These are phyloP conservation scores for Xylaria sp. DNA, from an alignment of 2,329 filamentous ascomycete species.

Conservation along the genomic window DNA sequence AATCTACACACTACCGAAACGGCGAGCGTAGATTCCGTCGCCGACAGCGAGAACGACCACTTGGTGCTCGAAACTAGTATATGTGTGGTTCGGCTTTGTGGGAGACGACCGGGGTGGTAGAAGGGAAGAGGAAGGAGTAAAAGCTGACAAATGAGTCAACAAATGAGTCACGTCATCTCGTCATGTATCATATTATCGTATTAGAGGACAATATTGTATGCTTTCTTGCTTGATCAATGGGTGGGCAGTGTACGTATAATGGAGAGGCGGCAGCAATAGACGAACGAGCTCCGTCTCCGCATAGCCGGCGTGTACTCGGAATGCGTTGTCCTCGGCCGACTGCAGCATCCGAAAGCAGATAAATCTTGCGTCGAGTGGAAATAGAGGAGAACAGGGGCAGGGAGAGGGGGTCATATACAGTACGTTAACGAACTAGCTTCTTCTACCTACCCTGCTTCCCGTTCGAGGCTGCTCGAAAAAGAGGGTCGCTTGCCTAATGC, in stretches of 20 bases:
- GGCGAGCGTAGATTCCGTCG: neutral
- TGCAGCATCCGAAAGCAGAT: neutral
- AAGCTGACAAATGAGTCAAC: neutral
- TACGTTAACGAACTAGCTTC: neutral
- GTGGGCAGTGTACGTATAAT: neutral
- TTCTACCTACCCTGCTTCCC: neutral
- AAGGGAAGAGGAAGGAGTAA: too few species aligned
- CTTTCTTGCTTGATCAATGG: neutral
- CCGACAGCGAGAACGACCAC: neutral
- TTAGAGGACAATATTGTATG: neutral
- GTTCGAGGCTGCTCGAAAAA: neutral
- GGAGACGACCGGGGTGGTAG: neutral
- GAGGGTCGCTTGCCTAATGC: neutral
- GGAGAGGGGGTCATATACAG: neutral
- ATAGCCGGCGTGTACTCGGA: neutral
- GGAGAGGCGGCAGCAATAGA: neutral
- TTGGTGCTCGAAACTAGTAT: neutral
- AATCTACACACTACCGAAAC: neutral
- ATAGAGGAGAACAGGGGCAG: too few species aligned
- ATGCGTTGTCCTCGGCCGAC: neutral
- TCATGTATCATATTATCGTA: too few species aligned
- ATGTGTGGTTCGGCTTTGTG: neutral
- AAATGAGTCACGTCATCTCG: neutral
- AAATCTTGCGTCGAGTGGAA: neutral
- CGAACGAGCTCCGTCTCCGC: neutral